Percentiles rank a stretch among this genome's conserved stretches.
Evolutionary conservation across 352 stramenopile species (phyloP).

Genomic region (Phytophthora megakarya): DNA sequence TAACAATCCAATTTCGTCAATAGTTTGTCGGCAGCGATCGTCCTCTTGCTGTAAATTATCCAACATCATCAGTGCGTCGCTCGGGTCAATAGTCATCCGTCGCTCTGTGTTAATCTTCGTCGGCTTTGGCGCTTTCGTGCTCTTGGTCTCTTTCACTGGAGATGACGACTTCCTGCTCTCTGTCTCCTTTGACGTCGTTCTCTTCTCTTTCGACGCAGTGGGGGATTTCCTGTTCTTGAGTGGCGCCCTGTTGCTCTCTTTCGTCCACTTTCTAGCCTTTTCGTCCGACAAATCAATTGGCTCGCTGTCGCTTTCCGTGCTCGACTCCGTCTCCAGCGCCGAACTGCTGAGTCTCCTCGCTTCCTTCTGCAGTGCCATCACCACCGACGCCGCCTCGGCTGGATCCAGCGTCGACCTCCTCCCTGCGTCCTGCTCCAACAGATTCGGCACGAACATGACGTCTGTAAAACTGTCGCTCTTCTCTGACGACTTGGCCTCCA

Average conservation of each 20-base stretch:
- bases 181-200: too few species aligned
- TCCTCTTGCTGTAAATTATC: conserved; percentile 11
- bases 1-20: conserved; percentile 55
- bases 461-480: conserved; percentile 60
- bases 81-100: conserved; percentile 59
- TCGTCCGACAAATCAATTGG: neutral
- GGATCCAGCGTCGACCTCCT: conserved; percentile 62
- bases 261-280: conserved; percentile 9
- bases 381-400: conserved; percentile 46
- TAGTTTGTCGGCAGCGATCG: conserved; percentile 62
- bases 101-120: conserved; percentile 23
- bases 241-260: conserved; percentile 7
- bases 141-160: conserved; percentile 11
- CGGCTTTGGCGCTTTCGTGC: conserved; percentile 3
- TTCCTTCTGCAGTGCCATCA: conserved; percentile 46
- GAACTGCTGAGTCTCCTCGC: conserved; percentile 15
- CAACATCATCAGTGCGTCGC: conserved; percentile 41
- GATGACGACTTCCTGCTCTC: conserved; percentile 9
- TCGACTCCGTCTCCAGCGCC: conserved; percentile 12
- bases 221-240: conserved; percentile 1
- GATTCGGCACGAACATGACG: conserved; percentile 52
- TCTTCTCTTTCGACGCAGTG: conserved; percentile 8
- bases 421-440: conserved; percentile 36
- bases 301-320: conserved; percentile 8
- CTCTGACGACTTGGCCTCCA: conserved; percentile 3